Percentiles rank a stretch among this genome's conserved stretches.
phyloP scores from a whole-genome alignment of 2,329 filamentous ascomycete species.

The Pseudogymnoascus sp. region DNA sequence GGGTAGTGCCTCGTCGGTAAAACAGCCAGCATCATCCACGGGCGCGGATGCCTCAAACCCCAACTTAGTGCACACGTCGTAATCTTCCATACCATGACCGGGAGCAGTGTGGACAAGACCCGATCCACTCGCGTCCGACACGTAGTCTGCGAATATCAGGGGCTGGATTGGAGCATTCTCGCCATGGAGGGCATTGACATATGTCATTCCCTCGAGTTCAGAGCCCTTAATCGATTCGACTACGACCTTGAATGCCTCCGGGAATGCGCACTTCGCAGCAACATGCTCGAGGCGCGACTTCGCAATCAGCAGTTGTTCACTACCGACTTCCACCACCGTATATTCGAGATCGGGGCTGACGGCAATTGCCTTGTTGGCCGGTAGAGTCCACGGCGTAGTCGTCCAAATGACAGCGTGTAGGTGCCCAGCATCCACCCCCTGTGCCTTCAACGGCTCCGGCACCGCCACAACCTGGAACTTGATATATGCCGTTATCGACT shows the following conservation, averaged over 20 bases:
- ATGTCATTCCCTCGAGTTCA: constrained; percentile 56
- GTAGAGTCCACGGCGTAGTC: constrained; percentile 94
- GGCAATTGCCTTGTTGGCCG: constrained; percentile 84
- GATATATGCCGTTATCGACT: constrained; percentile 68
- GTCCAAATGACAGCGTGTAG: constrained; percentile 89
- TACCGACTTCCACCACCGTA: constrained; percentile 49
- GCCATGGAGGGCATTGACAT: constrained; percentile 62
- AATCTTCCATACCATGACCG: constrained; percentile 95
- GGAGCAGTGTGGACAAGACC: constrained; percentile 93
- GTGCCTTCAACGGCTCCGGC: constrained; percentile 34
- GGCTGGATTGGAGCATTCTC: constrained; percentile 49
- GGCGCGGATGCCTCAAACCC: constrained; percentile 72
- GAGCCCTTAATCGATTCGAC: constrained; percentile 52
- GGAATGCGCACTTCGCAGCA: constrained; percentile 34
- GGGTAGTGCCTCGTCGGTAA: constrained; percentile 72
- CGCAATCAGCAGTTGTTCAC: constrained; percentile 61
- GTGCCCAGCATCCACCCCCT: constrained; percentile 29
- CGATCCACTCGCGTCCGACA: constrained; percentile 81
- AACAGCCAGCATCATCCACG: constrained; percentile 71
- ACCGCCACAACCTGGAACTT: constrained; percentile 58
- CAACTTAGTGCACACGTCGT: constrained; percentile 64
- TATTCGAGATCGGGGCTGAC: constrained; percentile 70
- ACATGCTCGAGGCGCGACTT: constrained; percentile 57
- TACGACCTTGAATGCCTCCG: constrained; percentile 34
- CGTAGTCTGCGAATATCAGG: constrained; percentile 78